A percentile compares a stretch with the other conserved stretches of the same genome.
Evolutionary conservation across 2,329 filamentous ascomycete species (phyloP).

Genomic region (Aurifilum marmelostoma): DNA sequence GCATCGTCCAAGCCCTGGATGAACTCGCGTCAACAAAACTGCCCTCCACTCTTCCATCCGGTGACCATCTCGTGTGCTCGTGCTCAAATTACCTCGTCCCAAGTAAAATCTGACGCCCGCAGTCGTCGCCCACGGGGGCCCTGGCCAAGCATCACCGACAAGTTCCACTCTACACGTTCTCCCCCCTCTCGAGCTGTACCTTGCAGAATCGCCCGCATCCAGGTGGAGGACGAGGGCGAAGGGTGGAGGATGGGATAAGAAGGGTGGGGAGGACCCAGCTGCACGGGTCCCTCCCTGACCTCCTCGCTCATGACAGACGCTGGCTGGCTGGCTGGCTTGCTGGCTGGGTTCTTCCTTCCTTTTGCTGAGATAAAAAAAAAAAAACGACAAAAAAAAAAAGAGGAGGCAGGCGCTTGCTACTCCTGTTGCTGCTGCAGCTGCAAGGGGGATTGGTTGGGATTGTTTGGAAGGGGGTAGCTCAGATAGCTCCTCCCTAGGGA

Average conservation of each 20-base stretch:
- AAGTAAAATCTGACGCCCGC: not conserved
- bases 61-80: not conserved
- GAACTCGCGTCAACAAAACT: not conserved
- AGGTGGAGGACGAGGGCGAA: not conserved
- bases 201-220: not conserved
- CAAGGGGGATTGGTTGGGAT: not conserved
- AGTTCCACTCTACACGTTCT: not conserved
- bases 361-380: too few relatives aligned
- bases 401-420: not conserved
- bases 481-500: not conserved
- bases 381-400: not conserved
- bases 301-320: not conserved
- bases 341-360: not conserved
- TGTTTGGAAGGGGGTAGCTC: not conserved
- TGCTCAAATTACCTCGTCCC: conserved; percentile 1
- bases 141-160: not conserved
- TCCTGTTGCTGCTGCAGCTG: not conserved
- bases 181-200: not conserved
- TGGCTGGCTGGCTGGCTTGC: too few relatives aligned
- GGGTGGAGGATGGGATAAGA: not conserved
- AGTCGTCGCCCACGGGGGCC: not conserved
- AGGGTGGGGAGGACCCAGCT: not conserved
- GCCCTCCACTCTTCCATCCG: not conserved
- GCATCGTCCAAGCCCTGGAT: not conserved
- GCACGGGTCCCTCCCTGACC: conserved; percentile 1